Evolutionary conservation across 2,329 filamentous ascomycete species (phyloP), one percentile per base, ranked within the genome.

Genomic region (Apiospora kogelbergensis): DNA sequence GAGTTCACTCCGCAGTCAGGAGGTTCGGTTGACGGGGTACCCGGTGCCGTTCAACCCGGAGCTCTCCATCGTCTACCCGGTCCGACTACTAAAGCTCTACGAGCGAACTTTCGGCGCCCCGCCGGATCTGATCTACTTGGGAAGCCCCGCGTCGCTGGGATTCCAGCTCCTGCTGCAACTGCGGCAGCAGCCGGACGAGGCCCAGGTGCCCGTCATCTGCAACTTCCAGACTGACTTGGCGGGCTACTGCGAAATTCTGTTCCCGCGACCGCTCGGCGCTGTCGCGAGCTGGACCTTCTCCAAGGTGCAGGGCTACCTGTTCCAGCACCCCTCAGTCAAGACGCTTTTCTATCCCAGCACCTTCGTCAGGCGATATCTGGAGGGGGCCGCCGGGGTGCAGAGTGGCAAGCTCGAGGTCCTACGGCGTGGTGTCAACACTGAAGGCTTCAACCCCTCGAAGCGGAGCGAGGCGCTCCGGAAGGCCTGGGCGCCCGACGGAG

Each of bases 141-240:
- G 90, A 1, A 91, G 88, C 57, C 90, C 90, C 0, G 91, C 90
- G 1, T 91, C 88, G 6, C 81, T 92, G 2, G 90, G 91, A 4
- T 93, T 93, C 73, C 90, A 93, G 72, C 87, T 92, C 68, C 84
- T 93, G 79, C 81, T 92, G n/a, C 90, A 92, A 76, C 80, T 91
- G 66, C 85, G 88, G 60, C 89, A 91, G 72, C 84, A 91, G 67
- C 81, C 83, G 17, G 77, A 77, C 26, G 81, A 85, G 41, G 81
- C 82, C 10, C 88, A 89, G 53, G 85, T 89, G 1, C 87, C 87
- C 2, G 81, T 91, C 1, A 82, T 92, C 57, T 86, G 90, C 76
- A 93, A 92, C 77, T 93, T 92, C 72, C 90, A 93, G 78, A 93
- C 90, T 0, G 90, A 93, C 75, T 81, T 93, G 11, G 88, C 89